phyloP scores from a whole-genome alignment of 768 basidiomycete genomes.

The Mycena alexandri region DNA sequence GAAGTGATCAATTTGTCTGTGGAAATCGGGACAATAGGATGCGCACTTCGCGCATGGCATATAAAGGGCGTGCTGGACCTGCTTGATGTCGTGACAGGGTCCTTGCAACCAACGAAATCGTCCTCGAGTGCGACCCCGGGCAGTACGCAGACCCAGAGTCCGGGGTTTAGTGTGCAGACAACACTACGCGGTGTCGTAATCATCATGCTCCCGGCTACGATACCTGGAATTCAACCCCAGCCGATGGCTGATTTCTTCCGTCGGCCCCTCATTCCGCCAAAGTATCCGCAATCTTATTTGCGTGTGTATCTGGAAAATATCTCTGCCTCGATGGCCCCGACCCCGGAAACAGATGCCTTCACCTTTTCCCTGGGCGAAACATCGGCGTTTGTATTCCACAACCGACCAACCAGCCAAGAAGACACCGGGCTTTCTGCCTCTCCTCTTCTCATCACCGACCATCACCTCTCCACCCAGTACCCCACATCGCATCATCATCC shows the following conservation, averaged over 20 bases:
- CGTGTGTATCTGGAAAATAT: conserved; percentile 65
- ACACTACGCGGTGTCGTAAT: conserved; percentile 61
- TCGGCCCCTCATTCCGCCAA: conserved; percentile 71
- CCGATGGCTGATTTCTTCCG: conserved; percentile 60
- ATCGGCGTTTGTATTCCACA: conserved; percentile 67
- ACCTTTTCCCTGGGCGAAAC: conserved; percentile 61
- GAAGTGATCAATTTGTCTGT: conserved; percentile 58
- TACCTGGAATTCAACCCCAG: conserved; percentile 31
- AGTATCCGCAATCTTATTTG: conserved; percentile 61
- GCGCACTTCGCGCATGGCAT: conserved; percentile 69
- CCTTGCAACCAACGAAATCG: conserved; percentile 35
- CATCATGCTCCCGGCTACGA: conserved; percentile 56
- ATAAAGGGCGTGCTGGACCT: conserved; percentile 62
- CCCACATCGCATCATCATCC: conserved; percentile 58
- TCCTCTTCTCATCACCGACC: conserved; percentile 83
- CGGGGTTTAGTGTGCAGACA: conserved; percentile 50
- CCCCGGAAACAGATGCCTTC: conserved; percentile 35
- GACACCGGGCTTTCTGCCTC: conserved; percentile 53
- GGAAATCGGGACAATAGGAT: conserved; percentile 65
- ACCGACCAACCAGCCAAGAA: conserved; percentile 8
- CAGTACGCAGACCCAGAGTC: conserved; percentile 33
- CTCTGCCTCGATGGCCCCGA: conserved; percentile 44
- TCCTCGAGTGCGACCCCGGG: conserved; percentile 31
- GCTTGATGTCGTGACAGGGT: conserved; percentile 46
- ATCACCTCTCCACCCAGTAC: conserved; percentile 73